Evolutionary conservation across 352 stramenopile genomes (phyloP).

Genomic region (Phytophthora aleatoria): DNA sequence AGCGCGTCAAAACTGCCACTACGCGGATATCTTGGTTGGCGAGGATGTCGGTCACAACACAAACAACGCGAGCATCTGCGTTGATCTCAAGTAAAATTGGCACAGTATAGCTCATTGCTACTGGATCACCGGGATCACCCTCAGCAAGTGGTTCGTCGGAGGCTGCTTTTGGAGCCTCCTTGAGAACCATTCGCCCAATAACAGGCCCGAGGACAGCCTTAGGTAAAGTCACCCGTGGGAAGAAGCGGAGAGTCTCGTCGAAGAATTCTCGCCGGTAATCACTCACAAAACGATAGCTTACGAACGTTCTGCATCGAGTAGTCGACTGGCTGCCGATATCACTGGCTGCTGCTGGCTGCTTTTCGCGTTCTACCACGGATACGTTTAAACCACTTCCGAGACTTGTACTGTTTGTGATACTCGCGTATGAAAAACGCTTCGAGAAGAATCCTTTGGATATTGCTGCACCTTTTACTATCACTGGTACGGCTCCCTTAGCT

Average conservation of each 20-base stretch:
- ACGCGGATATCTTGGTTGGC: constrained; percentile 54
- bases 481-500: constrained; percentile 10
- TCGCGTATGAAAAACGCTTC: constrained; percentile 74
- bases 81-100: constrained; percentile 75
- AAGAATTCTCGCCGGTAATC: constrained; percentile 59
- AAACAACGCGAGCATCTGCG: constrained; percentile 52
- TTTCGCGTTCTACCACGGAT: background rate
- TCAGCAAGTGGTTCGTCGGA: constrained; percentile 5
- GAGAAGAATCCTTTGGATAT: constrained; percentile 67
- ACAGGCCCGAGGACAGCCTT: constrained; percentile 62
- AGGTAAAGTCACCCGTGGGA: constrained; percentile 40
- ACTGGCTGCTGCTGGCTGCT: background rate
- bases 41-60: constrained; percentile 68
- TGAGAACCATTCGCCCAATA: constrained; percentile 50
- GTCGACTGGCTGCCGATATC: background rate
- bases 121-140: constrained; percentile 22
- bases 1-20: constrained; percentile 28
- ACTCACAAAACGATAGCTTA: constrained; percentile 59
- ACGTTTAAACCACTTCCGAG: background rate
- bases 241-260: constrained; percentile 59
- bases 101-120: constrained; percentile 30
- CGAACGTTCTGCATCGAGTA: constrained; percentile 40
- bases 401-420: constrained; percentile 22
- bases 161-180: background rate
- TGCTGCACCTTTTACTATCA: constrained; percentile 5